Evolutionary conservation across 176 grass and related monocot genomes (phyloP), one percentile per base, ranked within the genome.

Genomic region (Phoenix roebelenii): DNA sequence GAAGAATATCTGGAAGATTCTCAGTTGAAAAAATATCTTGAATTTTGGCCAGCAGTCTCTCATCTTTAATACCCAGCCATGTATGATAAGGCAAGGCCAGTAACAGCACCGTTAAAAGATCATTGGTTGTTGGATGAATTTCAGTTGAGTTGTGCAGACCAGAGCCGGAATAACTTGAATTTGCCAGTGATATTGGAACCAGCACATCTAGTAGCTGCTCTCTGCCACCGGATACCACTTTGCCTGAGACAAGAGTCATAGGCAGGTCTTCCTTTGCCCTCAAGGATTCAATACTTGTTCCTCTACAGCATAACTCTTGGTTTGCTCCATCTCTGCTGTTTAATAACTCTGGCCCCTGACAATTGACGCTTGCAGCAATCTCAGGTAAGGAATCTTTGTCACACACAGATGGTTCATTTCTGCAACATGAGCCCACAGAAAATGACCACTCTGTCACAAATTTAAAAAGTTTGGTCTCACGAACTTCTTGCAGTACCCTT

Each of bases 101-200:
- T 22, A 96, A 54, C 50, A 96, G 70, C 76, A 96, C 77, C 23
- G 75, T 85, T 61, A 90, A 23, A 71, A 80, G 51, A 85, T 85
- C 87, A 72, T 17, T 22, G 14, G 23, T 82, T 55, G 77, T 68
- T 52, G 86, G 83, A 58, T 71, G 85, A 66, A 85, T 81, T 28
- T 68, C 22, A 51, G 39, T 64, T 55, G 61, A 61, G 16, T 57
- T 69, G 9, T 14, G 26, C 3, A 63, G 25, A 48, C 32, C 67
- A 70, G 77, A 87, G 79, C 56, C 22, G 60, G 55, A 78, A 1
- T 17, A 52, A 58, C 55, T 71, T 15, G 59, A 16, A 59, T 67
- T 54, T 20, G 20, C 15, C 23, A 44, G 44, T 29, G 82, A 73
- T 57, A 74, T 74, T 14, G 91, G 83, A 77, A 82, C 68, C 64